phyloP scores from a whole-genome alignment of 179 eudicot genomes.

The Beta corolliflora region DNA sequence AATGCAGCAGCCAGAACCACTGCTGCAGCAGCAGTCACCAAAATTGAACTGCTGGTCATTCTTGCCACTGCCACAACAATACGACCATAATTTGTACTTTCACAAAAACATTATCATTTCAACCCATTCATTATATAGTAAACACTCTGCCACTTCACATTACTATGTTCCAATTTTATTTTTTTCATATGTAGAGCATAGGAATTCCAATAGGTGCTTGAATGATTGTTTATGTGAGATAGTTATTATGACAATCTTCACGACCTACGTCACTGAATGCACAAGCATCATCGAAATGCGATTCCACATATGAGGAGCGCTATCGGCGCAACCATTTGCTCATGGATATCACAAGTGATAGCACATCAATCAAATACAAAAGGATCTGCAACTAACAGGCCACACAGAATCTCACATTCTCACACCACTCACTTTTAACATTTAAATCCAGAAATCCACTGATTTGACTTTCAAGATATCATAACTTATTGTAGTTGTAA shows the following conservation, averaged over 20 bases:
- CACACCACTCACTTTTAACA: not conserved
- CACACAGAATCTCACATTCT: not conserved
- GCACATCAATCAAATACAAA: not conserved
- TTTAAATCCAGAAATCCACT: too few relatives aligned
- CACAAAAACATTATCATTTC: slow-evolving; percentile 17
- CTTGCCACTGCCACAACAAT: slow-evolving; percentile 51
- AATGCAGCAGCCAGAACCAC: slow-evolving; percentile 66
- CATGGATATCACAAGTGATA: not conserved
- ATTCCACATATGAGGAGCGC: not conserved
- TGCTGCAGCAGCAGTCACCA: slow-evolving; percentile 57
- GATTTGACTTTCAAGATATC: too few relatives aligned
- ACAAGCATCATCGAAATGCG: not conserved
- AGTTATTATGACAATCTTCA: not conserved
- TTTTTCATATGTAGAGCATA: not conserved
- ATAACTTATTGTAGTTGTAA: too few relatives aligned
- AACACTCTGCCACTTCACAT: not conserved
- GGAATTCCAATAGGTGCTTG: slow-evolving; percentile 8
- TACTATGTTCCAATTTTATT: slow-evolving; percentile 1
- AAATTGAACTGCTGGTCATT: slow-evolving; percentile 41
- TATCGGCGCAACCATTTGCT: not conserved
- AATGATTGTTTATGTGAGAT: not conserved
- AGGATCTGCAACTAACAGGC: slow-evolving; percentile 9
- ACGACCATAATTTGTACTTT: slow-evolving; percentile 33
- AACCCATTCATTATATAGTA: slow-evolving; percentile 22
- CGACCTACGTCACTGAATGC: slow-evolving; percentile 1